These are phyloP conservation scores for Dothistroma septosporum DNA, from an alignment of 2,329 filamentous ascomycete genomes.

Conservation along the genomic window DNA sequence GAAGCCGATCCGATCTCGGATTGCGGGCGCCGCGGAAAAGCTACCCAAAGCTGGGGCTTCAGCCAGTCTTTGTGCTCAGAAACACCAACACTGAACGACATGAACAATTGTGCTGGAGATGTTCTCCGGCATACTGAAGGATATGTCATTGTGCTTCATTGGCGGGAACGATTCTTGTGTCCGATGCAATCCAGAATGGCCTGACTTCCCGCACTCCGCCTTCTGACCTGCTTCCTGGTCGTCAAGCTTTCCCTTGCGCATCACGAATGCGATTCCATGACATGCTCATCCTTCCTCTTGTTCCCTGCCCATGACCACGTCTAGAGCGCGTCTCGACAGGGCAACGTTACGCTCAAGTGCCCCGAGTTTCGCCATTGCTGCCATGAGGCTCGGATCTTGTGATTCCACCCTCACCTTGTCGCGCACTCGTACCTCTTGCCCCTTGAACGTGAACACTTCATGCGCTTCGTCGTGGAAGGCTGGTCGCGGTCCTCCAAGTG, in stretches of 20 bases:
- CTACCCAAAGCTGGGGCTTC: neutral
- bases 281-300: slow-evolving; percentile 32
- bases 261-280: neutral
- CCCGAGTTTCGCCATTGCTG: slow-evolving; percentile 75
- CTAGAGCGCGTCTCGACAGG: slow-evolving; percentile 66
- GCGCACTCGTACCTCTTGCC: slow-evolving; percentile 73
- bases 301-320: slow-evolving; percentile 70
- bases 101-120: neutral
- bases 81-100: neutral
- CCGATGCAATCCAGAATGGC: neutral
- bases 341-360: slow-evolving; percentile 70
- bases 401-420: slow-evolving; percentile 88
- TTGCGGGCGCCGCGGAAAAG: neutral
- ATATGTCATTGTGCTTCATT: neutral
- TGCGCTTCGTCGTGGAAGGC: slow-evolving; percentile 63
- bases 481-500: slow-evolving; percentile 40
- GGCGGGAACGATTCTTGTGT: neutral
- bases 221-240: neutral
- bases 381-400: slow-evolving; percentile 81
- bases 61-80: neutral
- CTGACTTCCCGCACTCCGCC: neutral
- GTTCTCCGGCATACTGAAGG: neutral
- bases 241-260: neutral
- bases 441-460: slow-evolving; percentile 65
- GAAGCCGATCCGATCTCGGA: neutral